phyloP scores from a whole-genome alignment of 441 rosid species.

The Corymbia calophylla region DNA sequence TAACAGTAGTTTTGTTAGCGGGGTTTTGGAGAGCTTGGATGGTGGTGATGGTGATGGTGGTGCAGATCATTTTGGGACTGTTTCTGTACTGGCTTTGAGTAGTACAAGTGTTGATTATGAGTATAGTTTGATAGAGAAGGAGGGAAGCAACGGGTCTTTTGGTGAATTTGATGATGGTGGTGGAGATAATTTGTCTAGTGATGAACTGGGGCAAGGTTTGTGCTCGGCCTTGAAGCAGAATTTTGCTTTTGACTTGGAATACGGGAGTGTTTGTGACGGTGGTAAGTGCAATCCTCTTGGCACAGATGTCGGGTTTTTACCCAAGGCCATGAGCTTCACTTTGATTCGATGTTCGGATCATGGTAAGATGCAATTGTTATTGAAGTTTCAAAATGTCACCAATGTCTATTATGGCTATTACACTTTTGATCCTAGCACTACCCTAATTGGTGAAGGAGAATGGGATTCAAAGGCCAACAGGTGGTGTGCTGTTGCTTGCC shows the following conservation, averaged over 20 bases:
- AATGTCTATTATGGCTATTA: conserved; percentile 11
- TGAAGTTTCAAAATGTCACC: conserved; percentile 37
- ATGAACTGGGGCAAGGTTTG: conserved; percentile 19
- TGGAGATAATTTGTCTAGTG: conserved; percentile 20
- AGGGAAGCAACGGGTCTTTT: conserved; percentile 16
- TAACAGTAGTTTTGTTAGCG: conserved; percentile 51
- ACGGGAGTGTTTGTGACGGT: conserved; percentile 24
- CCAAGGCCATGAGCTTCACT: conserved; percentile 33
- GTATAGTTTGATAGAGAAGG: conserved; percentile 37
- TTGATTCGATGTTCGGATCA: conserved; percentile 33
- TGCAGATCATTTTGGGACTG: conserved; percentile 35
- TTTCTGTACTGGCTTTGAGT: conserved; percentile 55
- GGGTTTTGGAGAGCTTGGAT: conserved; percentile 45
- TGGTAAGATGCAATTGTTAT: conserved; percentile 32
- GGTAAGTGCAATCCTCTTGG: conserved; percentile 38
- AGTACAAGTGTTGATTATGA: conserved; percentile 37
- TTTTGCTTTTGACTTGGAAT: conserved; percentile 40
- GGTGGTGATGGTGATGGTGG: conserved; percentile 1
- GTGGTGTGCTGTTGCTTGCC: conserved; percentile 62
- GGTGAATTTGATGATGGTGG: conserved; percentile 13
- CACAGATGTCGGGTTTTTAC: conserved; percentile 17
- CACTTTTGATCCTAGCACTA: conserved; percentile 56
- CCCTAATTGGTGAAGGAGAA: conserved; percentile 66
- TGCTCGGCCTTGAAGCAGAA: conserved; percentile 25
- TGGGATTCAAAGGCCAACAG: conserved; percentile 66